Evolutionary conservation across 495 filamentous ascomycete species (phyloP), one percentile per base, ranked within the genome.

Genomic region (Talaromyces wortmannii): DNA sequence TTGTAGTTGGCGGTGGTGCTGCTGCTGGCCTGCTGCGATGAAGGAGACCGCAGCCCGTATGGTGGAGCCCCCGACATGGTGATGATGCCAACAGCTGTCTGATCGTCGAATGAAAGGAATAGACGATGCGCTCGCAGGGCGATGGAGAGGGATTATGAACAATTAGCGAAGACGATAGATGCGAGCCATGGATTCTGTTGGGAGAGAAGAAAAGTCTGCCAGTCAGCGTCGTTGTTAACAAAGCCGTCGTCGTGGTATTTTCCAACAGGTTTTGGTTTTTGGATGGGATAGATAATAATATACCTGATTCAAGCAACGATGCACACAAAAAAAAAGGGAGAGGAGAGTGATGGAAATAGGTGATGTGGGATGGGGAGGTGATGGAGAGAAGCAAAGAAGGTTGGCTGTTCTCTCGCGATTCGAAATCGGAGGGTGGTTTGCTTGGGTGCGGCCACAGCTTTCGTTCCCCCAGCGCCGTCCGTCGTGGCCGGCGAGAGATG

Each of bases 61-160:
- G 73, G 72, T 64, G 73, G 73, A 71, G 70, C 68, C 57, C 74
- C 75, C 61, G 73, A 70, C 75, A 78, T 78, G 65, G 60, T 75
- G 69, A 23, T 23, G 23, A 23, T 23, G 60, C 67, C 68, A 51
- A n/a, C 48, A 51, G 69, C 23, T 23, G 23, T 23, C 23, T 23
- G 23, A 1, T 23, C 23, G 23, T 23, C 23, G 23, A 23, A 23
- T 23, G 23, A 23, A 23, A 23, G 23, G 23, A 23, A 23, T 23
- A 4, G 23, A 23, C 23, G 23, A 23, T 23, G 23, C 23, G 23
- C 23, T 23, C 23, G 23, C 44, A 23, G 7, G 47, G 30, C 45
- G 48, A 57, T 30, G n/a, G 40, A 13, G 48, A 44, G 52, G 52
- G 50, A 48, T 49, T 31, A 50, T 42, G 17, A 11, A 31, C 30